A percentile compares a stretch with the other conserved stretches of the same genome.
Evolutionary conservation across 345 rosid species (phyloP).

Genomic region (Linum lewisii): DNA sequence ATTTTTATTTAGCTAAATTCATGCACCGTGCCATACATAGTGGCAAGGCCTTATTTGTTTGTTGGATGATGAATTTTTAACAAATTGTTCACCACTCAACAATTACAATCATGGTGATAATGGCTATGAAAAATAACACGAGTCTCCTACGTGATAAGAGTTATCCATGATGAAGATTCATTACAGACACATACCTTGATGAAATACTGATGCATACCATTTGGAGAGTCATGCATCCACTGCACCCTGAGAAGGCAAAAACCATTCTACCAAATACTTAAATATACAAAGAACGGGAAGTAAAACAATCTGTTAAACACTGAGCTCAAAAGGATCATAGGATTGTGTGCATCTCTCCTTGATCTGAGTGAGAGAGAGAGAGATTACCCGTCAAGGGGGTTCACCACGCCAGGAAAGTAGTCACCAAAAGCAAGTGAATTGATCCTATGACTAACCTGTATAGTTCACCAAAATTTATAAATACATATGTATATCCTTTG

Average conservation of each 20-base stretch:
- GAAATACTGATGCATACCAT: constrained; percentile 88
- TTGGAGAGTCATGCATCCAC: constrained; percentile 65
- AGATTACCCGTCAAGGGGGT: constrained; percentile 86
- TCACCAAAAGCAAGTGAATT: constrained; percentile 78
- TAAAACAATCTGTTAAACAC: constrained; percentile 7
- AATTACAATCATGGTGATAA: too few relatives aligned
- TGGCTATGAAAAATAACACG: too few relatives aligned
- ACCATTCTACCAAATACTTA: background rate
- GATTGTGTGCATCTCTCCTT: too few relatives aligned
- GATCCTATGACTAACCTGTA: constrained; percentile 84
- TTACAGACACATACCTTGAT: constrained; percentile 59
- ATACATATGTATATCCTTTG: background rate
- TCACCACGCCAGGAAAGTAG: constrained; percentile 78
- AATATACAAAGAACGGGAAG: background rate
- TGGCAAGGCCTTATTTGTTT: too few relatives aligned
- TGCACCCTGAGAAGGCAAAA: constrained; percentile 40
- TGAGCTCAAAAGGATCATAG: background rate
- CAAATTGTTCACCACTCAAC: background rate
- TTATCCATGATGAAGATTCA: too few relatives aligned
- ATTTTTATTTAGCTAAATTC: too few relatives aligned
- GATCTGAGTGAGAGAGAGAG: background rate
- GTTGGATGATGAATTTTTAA: background rate
- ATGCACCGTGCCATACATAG: too few relatives aligned
- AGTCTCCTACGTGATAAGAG: too few relatives aligned
- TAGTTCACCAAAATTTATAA: background rate